Conservation (phyloP, 495 filamentous ascomycete genomes). For the Aspergillus asperescens region DNA sequence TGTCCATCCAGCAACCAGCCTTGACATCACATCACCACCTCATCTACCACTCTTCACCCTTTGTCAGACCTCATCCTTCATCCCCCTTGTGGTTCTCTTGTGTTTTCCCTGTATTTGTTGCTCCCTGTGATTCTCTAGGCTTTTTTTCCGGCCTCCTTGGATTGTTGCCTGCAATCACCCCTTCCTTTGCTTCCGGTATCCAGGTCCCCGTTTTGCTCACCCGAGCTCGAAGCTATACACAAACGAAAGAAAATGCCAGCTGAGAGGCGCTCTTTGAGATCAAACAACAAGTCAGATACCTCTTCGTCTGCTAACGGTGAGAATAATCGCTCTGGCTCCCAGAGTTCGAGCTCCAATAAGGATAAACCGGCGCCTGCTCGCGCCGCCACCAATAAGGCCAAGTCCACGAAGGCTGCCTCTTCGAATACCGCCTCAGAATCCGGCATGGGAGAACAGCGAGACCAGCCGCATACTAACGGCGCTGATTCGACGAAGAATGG, state of each 20-base stretch:
- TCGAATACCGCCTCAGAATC: constrained; percentile 42
- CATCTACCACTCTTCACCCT: constrained; percentile 31
- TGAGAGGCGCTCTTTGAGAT: constrained; percentile 53
- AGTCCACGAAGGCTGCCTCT: constrained; percentile 46
- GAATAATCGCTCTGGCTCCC: constrained; percentile 47
- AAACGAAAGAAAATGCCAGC: constrained; percentile 45
- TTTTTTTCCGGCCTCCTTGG: constrained; percentile 14
- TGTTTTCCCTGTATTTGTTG: constrained; percentile 16
- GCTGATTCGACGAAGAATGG: constrained; percentile 70
- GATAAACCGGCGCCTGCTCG: constrained; percentile 44
- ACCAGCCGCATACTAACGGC: constrained; percentile 67
- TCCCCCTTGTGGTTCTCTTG: constrained; percentile 21
- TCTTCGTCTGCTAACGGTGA: constrained; percentile 56
- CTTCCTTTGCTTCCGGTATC: constrained; percentile 28
- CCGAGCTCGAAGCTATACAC: constrained; percentile 32
- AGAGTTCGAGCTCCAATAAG: constrained; percentile 45
- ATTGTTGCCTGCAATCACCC: constrained; percentile 16
- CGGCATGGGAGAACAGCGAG: constrained; percentile 46
- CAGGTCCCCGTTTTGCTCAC: constrained; percentile 27
- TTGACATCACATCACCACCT: constrained; percentile 48
- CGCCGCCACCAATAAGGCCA: constrained; percentile 46
- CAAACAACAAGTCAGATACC: constrained; percentile 51
- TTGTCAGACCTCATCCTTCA: constrained; percentile 5
- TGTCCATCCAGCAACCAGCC: constrained; percentile 29
- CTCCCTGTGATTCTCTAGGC: constrained; percentile 16